These are phyloP conservation scores for Datisca glomerata DNA, from an alignment of 306 rosid genomes.

Conservation along the genomic window DNA sequence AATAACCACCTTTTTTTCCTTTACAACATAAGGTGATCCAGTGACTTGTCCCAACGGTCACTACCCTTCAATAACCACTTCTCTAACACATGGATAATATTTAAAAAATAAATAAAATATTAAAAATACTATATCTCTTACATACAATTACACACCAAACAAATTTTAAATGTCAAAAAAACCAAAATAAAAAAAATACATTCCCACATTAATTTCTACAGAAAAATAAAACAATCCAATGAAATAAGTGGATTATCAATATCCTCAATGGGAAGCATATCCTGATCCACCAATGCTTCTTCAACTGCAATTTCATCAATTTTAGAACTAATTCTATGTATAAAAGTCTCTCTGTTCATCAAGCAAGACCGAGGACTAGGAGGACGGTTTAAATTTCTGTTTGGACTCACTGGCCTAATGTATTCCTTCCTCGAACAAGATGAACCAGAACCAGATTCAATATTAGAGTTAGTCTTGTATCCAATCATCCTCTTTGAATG, in stretches of 20 bases:
- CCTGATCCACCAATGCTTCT: conserved; percentile 26
- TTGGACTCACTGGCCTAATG: conserved; percentile 21
- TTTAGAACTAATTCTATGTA: conserved; percentile 35
- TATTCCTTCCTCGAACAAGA: conserved; percentile 22
- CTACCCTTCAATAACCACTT: too few relatives aligned
- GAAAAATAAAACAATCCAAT: conserved; percentile 83
- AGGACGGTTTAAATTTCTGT: conserved; percentile 10
- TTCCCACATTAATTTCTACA: too few relatives aligned
- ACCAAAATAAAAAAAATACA: too few relatives aligned
- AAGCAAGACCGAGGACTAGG: conserved; percentile 17
- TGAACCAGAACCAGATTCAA: conserved; percentile 7
- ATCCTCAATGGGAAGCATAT: conserved; percentile 38
- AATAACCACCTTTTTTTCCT: too few relatives aligned
- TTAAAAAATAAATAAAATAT: too few relatives aligned
- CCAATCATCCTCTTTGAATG: conserved; percentile 16
- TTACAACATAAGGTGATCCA: too few relatives aligned
- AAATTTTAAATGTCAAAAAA: too few relatives aligned
- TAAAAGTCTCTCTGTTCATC: conserved; percentile 34
- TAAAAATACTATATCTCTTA: too few relatives aligned
- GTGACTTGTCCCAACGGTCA: too few relatives aligned
- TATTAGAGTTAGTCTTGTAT: conserved; percentile 15
- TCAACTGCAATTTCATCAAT: conserved; percentile 46
- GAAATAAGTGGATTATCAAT: conserved; percentile 71
- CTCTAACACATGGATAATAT: too few relatives aligned
- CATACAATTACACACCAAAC: too few relatives aligned